Percentiles rank a stretch among this genome's conserved stretches.
These are phyloP conservation scores for Leucaena leucocephala DNA, from an alignment of 306 rosid species.

Conservation along the genomic window DNA sequence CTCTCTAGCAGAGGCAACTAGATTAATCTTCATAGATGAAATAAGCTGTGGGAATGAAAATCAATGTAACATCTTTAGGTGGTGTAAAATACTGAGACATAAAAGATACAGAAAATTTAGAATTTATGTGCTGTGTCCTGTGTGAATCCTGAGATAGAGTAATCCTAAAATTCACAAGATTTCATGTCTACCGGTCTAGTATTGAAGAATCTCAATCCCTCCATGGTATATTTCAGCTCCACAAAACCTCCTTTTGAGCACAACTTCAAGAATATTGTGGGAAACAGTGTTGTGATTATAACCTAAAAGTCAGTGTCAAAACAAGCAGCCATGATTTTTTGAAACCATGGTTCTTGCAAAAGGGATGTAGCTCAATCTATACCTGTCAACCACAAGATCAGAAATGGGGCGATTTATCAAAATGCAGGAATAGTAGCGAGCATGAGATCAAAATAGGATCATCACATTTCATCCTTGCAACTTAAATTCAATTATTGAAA, in stretches of 20 bases:
- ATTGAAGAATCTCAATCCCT: slow-evolving; percentile 32
- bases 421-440: not conserved
- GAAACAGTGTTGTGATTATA: not conserved
- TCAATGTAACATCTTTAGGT: not conserved
- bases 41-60: not conserved
- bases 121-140: too few species aligned
- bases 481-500: not conserved
- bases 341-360: slow-evolving; percentile 72
- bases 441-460: not conserved
- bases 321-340: slow-evolving; percentile 69
- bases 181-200: slow-evolving; percentile 34
- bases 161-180: slow-evolving; percentile 32
- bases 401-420: slow-evolving; percentile 1
- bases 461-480: slow-evolving; percentile 18
- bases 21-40: not conserved
- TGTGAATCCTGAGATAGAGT: not conserved
- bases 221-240: slow-evolving; percentile 22
- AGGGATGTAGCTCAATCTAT: slow-evolving; percentile 87
- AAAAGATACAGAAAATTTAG: not conserved
- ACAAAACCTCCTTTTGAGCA: slow-evolving; percentile 12
- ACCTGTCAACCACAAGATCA: slow-evolving; percentile 47
- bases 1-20: slow-evolving; percentile 20
- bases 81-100: not conserved
- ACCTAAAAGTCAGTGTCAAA: slow-evolving; percentile 91
- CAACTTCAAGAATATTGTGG: slow-evolving; percentile 20